These are phyloP conservation scores for Rhexocercosporidium sp. DNA, from an alignment of 2,329 filamentous ascomycete genomes.

Conservation along the genomic window DNA sequence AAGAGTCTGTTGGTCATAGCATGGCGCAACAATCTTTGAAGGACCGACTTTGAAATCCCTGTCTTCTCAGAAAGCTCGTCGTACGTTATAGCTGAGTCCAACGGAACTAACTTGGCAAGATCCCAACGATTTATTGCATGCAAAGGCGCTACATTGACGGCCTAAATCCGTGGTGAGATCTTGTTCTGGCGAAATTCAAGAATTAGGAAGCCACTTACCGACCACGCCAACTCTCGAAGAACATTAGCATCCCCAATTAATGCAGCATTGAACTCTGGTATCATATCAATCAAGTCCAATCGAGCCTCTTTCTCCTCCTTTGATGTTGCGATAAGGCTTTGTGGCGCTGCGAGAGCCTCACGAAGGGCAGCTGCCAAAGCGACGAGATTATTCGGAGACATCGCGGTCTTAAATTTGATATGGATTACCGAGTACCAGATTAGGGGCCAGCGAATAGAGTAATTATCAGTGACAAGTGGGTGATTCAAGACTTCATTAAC, in stretches of 20 bases:
- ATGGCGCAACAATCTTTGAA: neutral
- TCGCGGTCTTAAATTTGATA: neutral
- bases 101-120: slow-evolving; percentile 1
- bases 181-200: neutral
- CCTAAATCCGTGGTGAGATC: neutral
- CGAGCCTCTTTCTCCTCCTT: slow-evolving; percentile 13
- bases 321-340: slow-evolving; percentile 2
- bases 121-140: slow-evolving; percentile 11
- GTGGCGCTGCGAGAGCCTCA: slow-evolving; percentile 8
- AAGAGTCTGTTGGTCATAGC: slow-evolving; percentile 15
- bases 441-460: neutral
- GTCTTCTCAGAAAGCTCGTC: slow-evolving; percentile 2
- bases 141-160: slow-evolving; percentile 3
- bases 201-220: neutral
- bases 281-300: slow-evolving; percentile 15
- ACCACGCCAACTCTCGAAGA: slow-evolving; percentile 15
- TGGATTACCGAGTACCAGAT: neutral
- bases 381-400: slow-evolving; percentile 9
- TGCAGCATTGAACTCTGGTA: slow-evolving; percentile 14
- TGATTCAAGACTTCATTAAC: no score
- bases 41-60: neutral
- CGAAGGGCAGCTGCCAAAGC: slow-evolving; percentile 13
- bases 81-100: slow-evolving; percentile 6
- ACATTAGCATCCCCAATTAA: slow-evolving; percentile 9
- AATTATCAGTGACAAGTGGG: neutral